Conservation (phyloP, 352 stramenopile species). For the Phytophthora cryptogea region DNA sequence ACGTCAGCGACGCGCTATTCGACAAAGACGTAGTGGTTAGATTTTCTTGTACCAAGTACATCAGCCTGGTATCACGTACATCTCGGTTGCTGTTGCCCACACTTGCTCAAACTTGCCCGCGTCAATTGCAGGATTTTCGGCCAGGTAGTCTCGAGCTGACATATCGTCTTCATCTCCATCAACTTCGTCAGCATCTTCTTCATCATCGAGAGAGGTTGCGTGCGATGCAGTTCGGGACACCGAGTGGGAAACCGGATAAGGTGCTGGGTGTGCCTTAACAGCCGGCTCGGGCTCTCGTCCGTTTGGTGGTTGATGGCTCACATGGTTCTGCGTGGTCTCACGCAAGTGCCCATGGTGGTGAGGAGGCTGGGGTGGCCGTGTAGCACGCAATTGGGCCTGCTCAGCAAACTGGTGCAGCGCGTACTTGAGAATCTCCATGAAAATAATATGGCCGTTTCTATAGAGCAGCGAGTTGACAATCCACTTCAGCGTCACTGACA, state of each 20-base stretch:
- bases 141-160: slow-evolving; percentile 70
- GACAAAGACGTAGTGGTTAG: slow-evolving; percentile 14
- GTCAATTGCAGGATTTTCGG: slow-evolving; percentile 63
- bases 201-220: slow-evolving; percentile 36
- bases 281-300: slow-evolving; percentile 26
- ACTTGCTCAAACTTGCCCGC: slow-evolving; percentile 81
- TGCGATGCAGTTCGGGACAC: slow-evolving; percentile 33
- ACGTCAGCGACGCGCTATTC: slow-evolving; percentile 56
- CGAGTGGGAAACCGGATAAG: slow-evolving; percentile 16
- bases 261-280: slow-evolving; percentile 19
- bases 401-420: slow-evolving; percentile 67
- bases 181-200: slow-evolving; percentile 42
- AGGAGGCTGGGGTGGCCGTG: slow-evolving; percentile 13
- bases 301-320: slow-evolving; percentile 24
- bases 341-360: slow-evolving; percentile 7
- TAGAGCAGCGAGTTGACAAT: slow-evolving; percentile 88
- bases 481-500: slow-evolving; percentile 89
- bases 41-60: not conserved
- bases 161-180: slow-evolving; percentile 60
- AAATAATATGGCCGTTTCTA: slow-evolving; percentile 81
- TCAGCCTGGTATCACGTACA: slow-evolving; percentile 52
- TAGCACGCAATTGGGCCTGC: slow-evolving; percentile 30
- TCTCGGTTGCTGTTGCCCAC: slow-evolving; percentile 67
- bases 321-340: not conserved
- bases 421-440: slow-evolving; percentile 84